phyloP scores from a whole-genome alignment of 163 green algal species.

The Scenedesmus sp. region DNA sequence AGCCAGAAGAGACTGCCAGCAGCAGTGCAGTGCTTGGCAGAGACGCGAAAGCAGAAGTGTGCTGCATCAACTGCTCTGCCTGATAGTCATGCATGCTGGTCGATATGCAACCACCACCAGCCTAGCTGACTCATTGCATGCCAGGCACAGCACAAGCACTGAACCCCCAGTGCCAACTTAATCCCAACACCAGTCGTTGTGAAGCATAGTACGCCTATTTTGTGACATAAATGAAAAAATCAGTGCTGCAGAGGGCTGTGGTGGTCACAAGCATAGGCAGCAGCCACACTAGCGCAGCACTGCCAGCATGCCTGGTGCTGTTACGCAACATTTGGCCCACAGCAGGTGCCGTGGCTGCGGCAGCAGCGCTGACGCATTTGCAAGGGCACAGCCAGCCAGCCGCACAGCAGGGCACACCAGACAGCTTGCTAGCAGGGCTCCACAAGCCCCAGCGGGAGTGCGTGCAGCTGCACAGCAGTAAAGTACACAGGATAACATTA shows the following conservation, averaged over 20 bases:
- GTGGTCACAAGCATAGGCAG: background rate
- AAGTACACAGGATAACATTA: background rate
- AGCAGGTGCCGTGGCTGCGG: no score
- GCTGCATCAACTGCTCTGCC: background rate
- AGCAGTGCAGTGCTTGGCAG: no score
- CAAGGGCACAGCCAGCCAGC: background rate
- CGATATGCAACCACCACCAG: background rate
- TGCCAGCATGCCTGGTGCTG: no score
- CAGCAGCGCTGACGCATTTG: background rate
- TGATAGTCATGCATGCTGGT: background rate
- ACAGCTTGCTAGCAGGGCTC: background rate
- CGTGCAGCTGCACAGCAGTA: background rate
- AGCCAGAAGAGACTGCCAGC: background rate
- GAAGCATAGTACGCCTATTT: background rate
- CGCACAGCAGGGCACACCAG: no score
- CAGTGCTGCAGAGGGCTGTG: background rate
- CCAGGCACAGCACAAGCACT: background rate
- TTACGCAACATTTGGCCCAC: no score
- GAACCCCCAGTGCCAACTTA: background rate
- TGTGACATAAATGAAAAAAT: background rate
- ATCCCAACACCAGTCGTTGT: background rate
- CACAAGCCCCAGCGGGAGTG: background rate
- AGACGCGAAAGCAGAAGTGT: background rate
- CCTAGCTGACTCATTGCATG: background rate
- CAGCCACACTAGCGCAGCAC: no score